Evolutionary conservation across 345 rosid genomes (phyloP).

Genomic region (Boechera stricta): DNA sequence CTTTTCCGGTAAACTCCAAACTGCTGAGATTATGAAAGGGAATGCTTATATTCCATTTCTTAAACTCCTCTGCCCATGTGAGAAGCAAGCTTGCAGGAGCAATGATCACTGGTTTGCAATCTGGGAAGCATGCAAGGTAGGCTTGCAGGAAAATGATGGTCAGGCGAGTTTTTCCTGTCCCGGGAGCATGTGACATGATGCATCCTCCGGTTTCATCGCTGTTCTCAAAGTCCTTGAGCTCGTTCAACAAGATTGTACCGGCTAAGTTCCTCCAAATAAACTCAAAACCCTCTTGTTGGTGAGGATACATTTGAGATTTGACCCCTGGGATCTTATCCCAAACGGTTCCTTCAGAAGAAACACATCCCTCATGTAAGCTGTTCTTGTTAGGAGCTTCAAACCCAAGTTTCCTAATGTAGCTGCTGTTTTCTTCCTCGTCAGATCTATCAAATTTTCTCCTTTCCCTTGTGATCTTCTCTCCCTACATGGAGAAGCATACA

Average conservation of each 20-base stretch:
- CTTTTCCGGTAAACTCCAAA: slow-evolving; percentile 54
- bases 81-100: slow-evolving; percentile 80
- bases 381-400: slow-evolving; percentile 23
- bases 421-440: slow-evolving; percentile 39
- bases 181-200: slow-evolving; percentile 86
- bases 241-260: slow-evolving; percentile 56
- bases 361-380: slow-evolving; percentile 23
- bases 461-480: slow-evolving; percentile 31
- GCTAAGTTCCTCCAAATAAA: slow-evolving; percentile 79
- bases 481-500: slow-evolving; percentile 25
- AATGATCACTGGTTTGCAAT: slow-evolving; percentile 68
- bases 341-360: slow-evolving; percentile 54
- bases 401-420: slow-evolving; percentile 20
- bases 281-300: slow-evolving; percentile 80
- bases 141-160: slow-evolving; percentile 68
- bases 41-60: slow-evolving; percentile 63
- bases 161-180: slow-evolving; percentile 85
- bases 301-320: slow-evolving; percentile 56
- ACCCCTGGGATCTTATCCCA: slow-evolving; percentile 75
- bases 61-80: slow-evolving; percentile 83
- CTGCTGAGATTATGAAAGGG: slow-evolving; percentile 69
- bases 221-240: slow-evolving; percentile 49
- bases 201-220: slow-evolving; percentile 59
- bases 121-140: slow-evolving; percentile 52
- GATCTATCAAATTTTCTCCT: slow-evolving; percentile 31